Conservation (phyloP, 257 asterid species). For the Catharanthus roseus region DNA sequence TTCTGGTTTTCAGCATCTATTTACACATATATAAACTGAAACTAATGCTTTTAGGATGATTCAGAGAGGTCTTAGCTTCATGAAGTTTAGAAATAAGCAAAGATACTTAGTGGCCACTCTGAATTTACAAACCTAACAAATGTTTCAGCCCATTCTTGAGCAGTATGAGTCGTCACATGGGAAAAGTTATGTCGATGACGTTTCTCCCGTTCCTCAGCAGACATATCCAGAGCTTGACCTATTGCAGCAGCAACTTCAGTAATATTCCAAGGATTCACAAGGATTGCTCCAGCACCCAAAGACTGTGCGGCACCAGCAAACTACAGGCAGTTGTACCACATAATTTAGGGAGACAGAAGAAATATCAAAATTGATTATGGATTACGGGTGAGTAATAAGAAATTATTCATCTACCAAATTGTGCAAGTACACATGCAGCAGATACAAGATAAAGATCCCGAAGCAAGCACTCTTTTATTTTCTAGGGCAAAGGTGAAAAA, state of each 20-base stretch:
- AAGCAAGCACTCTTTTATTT: too few species aligned
- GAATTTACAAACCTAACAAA: conserved; percentile 69
- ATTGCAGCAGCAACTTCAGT: conserved; percentile 70
- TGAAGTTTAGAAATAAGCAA: background rate
- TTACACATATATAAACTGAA: background rate
- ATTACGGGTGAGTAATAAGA: background rate
- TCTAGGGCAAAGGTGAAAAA: background rate
- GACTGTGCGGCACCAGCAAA: conserved; percentile 99
- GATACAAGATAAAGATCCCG: background rate
- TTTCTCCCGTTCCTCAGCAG: conserved; percentile 81
- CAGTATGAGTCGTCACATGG: conserved; percentile 93
- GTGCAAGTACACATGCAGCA: background rate
- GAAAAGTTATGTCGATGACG: conserved; percentile 80
- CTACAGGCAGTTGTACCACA: conserved; percentile 27
- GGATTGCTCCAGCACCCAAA: conserved; percentile 97
- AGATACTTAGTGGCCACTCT: background rate
- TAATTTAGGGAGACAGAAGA: background rate
- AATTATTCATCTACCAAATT: background rate
- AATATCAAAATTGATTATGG: background rate
- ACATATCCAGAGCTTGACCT: conserved; percentile 75
- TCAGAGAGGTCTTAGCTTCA: background rate
- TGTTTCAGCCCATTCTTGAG: conserved; percentile 98
- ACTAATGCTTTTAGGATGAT: background rate
- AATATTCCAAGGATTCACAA: conserved; percentile 96
- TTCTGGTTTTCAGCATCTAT: conserved; percentile 1